Evolutionary conservation across 495 filamentous ascomycete species (phyloP), one percentile per base, ranked within the genome.

Genomic region (Venustampulla echinocandica): DNA sequence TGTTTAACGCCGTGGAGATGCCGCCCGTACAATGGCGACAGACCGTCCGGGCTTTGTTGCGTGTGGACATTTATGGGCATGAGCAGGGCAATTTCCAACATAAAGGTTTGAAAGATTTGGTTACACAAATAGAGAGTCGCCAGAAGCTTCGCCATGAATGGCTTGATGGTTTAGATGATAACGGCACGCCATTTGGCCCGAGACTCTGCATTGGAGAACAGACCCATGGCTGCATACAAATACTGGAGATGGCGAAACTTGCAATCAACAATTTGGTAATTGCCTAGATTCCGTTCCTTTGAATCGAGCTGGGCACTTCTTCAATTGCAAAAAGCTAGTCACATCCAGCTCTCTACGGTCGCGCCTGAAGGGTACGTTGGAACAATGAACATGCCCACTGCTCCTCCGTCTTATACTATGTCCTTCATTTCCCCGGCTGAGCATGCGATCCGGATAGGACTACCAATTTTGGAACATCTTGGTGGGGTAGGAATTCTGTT

Each of bases 31-130:
- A 70, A 49, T 77, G 74, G 74, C 61, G 73, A 18, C 58, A 65
- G 15, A 65, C 66, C 5, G 64, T 73, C 18, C 63, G 74, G 15
- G 71, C 73, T 7, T 57, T 77, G 44, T 54, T 77, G 19, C 67
- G 65, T 54, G 50, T 70, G 2, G 74, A 77, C 49, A 66, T 77
- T 23, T 76, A 77, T 57, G 57, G 57, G 14, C 42, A 53, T 42
- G 56, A 59, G 15, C 35, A 50, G 27, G n/a, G 11, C 11, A 70
- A 69, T n/a, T 52, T 68, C 21, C 59, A 62, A 39, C 60, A 61
- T 20, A 55, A 64, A n/a, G 74, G 73, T 3, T 54, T 77, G 2
- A 71, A 69, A 58, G 72, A 73, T 39, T 64, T 77, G 25, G 68
- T 76, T 24, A 36, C 46, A 17, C 56, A 69, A 49, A 65, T 76